These are phyloP conservation scores for Colletotrichum graminicola DNA, from an alignment of 2,329 filamentous ascomycete genomes.

Conservation along the genomic window DNA sequence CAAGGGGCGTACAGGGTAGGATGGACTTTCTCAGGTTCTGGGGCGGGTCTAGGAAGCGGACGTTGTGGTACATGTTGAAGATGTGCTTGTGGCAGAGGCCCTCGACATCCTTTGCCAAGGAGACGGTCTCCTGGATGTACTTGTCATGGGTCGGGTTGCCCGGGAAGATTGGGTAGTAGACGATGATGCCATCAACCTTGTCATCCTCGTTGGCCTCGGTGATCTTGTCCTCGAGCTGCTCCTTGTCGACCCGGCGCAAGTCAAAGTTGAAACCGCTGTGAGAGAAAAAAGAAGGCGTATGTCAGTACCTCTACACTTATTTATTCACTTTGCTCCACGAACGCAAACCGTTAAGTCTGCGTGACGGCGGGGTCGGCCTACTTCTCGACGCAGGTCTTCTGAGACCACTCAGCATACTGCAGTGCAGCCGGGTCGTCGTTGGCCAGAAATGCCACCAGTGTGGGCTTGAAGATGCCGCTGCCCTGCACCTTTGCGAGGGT, in stretches of 20 bases:
- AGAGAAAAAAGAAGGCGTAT: conserved; percentile 16
- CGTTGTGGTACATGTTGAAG: conserved; percentile 99
- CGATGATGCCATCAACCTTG: conserved; percentile 87
- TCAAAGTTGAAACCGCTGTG: conserved; percentile 89
- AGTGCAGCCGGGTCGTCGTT: conserved; percentile 91
- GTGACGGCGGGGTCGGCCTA: conserved; percentile 63
- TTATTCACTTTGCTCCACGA: neutral
- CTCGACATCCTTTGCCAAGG: conserved; percentile 93
- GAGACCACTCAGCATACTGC: conserved; percentile 97
- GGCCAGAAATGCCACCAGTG: conserved; percentile 90
- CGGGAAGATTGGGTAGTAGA: conserved; percentile 97
- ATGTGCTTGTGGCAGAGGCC: conserved; percentile 94
- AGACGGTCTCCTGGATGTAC: conserved; percentile 95
- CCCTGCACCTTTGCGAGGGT: conserved; percentile 79
- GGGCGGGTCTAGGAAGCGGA: conserved; percentile 89
- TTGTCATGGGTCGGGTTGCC: conserved; percentile 86
- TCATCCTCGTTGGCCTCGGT: conserved; percentile 85
- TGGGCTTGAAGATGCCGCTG: conserved; percentile 68
- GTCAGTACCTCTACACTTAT: conserved; percentile 40
- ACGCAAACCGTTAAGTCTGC: conserved; percentile 4
- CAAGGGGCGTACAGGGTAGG: conserved; percentile 93
- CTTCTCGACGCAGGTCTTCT: conserved; percentile 97
- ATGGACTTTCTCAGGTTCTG: conserved; percentile 87
- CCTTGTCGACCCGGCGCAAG: conserved; percentile 85
- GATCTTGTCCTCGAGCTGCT: conserved; percentile 90